Base-by-base conservation (phyloP, 495 filamentous ascomycete genomes). In the Aspergillus conjunctus region DNA sequence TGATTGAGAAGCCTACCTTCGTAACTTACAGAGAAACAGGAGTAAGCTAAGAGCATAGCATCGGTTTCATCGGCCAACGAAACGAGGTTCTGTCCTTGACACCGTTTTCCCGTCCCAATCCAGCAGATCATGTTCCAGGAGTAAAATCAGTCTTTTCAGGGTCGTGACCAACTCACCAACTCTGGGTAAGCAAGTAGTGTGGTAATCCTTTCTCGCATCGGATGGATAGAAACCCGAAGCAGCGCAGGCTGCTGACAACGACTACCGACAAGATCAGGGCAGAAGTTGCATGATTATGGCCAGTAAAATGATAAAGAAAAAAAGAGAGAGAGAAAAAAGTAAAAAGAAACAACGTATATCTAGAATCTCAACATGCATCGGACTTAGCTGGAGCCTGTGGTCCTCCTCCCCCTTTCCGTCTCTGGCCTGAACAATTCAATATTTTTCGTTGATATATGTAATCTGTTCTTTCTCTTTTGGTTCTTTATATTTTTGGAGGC, bases 371-470 rank as follows among this genome's bases (percentile, higher is more conserved):
- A 66, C 61, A 69, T 73, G 69, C 65, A 72, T 75, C 75, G 71
- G 73, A 79, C 77, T 79, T 79, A 79, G 77, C 77, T 79, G 76
- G 68, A 67, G 58, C 68, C 59, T 67, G 26, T 26, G 60, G 31
- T 54, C 44, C n/a, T 54, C 44, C n/a, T 18, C 18, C 44, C 20
- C 44, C 18, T 18, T 43, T 14, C 12, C 39, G 44, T 48, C 20
- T 48, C 17, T 21, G 17, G 21, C 21, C 44, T 22, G 44, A 20
- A 21, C 7, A 11, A 26, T 26, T 26, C 26, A 26, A 26, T 26
- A n/a, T 26, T 26, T 20, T 48, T 64, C 51, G 54, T 65, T 59
- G 64, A 20, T 62, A 59, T 22, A 37, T 59, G 31, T 26, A 30
- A 34, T 52, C 48, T n/a, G 44, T 37, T 39, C 31, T 34, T 9